Base-by-base conservation (phyloP, 768 basidiomycete genomes). In the Leccinum subgranulosum region DNA sequence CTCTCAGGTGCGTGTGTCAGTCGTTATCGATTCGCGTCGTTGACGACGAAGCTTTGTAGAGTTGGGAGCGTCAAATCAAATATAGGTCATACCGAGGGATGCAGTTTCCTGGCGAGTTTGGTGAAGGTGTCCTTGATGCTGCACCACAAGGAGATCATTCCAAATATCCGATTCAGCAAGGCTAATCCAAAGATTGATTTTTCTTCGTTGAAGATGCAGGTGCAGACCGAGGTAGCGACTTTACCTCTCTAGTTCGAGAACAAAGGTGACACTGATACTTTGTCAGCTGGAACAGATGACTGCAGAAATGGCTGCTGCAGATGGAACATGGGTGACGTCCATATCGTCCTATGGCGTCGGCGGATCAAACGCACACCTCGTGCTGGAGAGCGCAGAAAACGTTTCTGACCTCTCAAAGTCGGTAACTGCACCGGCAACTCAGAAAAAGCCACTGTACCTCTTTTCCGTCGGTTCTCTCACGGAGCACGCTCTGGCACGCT, bases 341-440 rank as follows among this genome's bases (percentile, higher is more conserved):
- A 48, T 74, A 33, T 73, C 72, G 3, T 71, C 69, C 9, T 73
- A 73, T 49, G 71, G 72, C 53, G 66, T 73, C 14, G 73, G 73
- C 28, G 69, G 72, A 56, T 73, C 73, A 15, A 74, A 73, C 33
- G 73, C 67, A 9, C 70, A 74, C 50, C 4, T 74, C 4, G 71
- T 74, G 23, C 9, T 74, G 60, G 73, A 73, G 51, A 64, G 60
- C 15, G 62, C 33, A 9, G 67, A 69, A 19, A 60, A 58, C n/a
- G 57, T 55, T 23, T 21, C 56, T 9, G 61, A 63, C 23, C 58
- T 62, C 34, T 55, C 63, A 34, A 58, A 58, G 14, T 17, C 59
- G 31, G 31, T 33, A 14, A 28, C 29, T 10, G 17, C 34, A 17
- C 36, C 41, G 0, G 10, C 51, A 6, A 21, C 36, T n/a, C 51